These are phyloP conservation scores for Aspergillus heteromorphus DNA, from an alignment of 495 filamentous ascomycete species.

Conservation along the genomic window DNA sequence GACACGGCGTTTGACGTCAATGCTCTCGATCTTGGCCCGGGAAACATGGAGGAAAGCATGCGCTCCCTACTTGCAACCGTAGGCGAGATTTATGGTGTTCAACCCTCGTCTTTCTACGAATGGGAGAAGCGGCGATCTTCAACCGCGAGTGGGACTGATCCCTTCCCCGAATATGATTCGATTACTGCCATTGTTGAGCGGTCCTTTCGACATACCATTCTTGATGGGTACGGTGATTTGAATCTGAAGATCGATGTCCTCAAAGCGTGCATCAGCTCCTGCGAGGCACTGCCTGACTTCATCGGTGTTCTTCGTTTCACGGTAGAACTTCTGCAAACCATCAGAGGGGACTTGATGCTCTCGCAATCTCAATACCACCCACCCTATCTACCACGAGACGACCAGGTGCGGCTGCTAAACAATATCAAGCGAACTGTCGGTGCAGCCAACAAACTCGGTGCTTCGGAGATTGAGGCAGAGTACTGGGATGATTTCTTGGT, in stretches of 20 bases:
- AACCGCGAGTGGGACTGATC: conserved; percentile 4
- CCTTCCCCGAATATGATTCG: conserved; percentile 35
- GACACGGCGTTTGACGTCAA: conserved; percentile 51
- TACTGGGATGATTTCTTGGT: conserved; percentile 98
- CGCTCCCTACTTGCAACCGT: conserved; percentile 51
- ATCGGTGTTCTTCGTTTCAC: conserved; percentile 81
- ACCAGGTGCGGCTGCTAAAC: conserved; percentile 72
- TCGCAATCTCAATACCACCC: conserved; percentile 39
- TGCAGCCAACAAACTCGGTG: conserved; percentile 66
- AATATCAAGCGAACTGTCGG: conserved; percentile 81
- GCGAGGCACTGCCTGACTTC: conserved; percentile 90
- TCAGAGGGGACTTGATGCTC: conserved; percentile 69
- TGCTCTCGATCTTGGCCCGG: conserved; percentile 66
- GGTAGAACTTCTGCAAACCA: conserved; percentile 72
- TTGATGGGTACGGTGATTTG: conserved; percentile 41
- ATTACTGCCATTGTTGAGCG: conserved; percentile 38
- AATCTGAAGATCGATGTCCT: conserved; percentile 80
- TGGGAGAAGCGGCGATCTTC: conserved; percentile 28
- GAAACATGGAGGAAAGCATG: conserved; percentile 71
- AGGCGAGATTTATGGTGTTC: conserved; percentile 46
- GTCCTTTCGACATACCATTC: conserved; percentile 34
- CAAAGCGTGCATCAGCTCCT: conserved; percentile 78
- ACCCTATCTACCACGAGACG: conserved; percentile 70
- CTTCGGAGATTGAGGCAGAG: conserved; percentile 63
- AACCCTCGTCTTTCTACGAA: conserved; percentile 35